Percentiles rank a stretch among this genome's conserved stretches.
These are phyloP conservation scores for Backusella psychrophila DNA, from an alignment of 192 early-diverging fungal species.

Conservation along the genomic window DNA sequence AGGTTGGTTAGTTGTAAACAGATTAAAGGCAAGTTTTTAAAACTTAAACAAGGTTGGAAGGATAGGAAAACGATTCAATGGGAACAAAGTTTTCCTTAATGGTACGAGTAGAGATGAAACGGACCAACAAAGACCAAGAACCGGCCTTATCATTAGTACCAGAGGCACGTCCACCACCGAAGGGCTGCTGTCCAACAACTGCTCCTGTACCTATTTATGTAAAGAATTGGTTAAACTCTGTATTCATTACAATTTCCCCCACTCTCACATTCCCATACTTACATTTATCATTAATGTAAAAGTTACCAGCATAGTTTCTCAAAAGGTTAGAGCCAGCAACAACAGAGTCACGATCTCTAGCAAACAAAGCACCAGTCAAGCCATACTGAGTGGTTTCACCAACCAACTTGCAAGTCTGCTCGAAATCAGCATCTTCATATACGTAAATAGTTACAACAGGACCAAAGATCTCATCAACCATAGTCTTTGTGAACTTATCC, in stretches of 20 bases:
- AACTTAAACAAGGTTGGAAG: conserved; percentile 65
- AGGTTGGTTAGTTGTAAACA: conserved; percentile 4
- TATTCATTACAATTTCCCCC: not conserved
- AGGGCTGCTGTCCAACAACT: conserved; percentile 97
- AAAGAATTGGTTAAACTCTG: not conserved
- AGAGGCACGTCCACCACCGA: conserved; percentile 90
- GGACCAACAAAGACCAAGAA: conserved; percentile 57
- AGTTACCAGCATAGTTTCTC: conserved; percentile 92
- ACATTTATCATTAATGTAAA: conserved; percentile 99
- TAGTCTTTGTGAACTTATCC: conserved; percentile 77
- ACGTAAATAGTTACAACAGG: conserved; percentile 93
- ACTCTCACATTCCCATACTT: not conserved
- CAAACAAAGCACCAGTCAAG: conserved; percentile 91
- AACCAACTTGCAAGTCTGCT: conserved; percentile 70
- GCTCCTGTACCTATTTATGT: conserved; percentile 70
- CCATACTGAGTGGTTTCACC: conserved; percentile 83
- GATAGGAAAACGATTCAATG: conserved; percentile 76
- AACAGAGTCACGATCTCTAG: conserved; percentile 79
- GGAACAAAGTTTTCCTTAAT: conserved; percentile 96
- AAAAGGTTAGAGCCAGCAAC: conserved; percentile 72
- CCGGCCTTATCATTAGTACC: conserved; percentile 99
- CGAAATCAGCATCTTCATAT: conserved; percentile 80
- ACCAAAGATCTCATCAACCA: conserved; percentile 97
- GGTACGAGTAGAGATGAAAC: conserved; percentile 90
- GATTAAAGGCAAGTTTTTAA: not conserved